These are phyloP conservation scores for Talaromyces piceae DNA, from an alignment of 2,329 filamentous ascomycete species.

Conservation along the genomic window DNA sequence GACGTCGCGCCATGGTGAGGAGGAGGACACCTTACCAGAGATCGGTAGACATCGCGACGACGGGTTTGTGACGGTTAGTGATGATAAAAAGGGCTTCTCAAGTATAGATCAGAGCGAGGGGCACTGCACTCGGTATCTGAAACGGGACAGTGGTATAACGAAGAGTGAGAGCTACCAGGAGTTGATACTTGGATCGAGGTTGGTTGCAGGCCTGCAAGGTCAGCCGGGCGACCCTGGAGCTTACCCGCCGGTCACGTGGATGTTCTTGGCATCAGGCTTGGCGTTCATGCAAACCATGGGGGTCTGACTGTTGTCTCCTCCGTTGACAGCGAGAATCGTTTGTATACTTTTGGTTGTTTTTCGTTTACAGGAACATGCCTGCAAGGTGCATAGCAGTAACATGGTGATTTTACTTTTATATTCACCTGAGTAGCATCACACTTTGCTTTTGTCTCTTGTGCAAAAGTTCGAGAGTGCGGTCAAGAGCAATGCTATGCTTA, in stretches of 20 bases:
- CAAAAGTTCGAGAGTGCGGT: too few relatives aligned
- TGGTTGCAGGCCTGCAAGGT: conserved; percentile 34
- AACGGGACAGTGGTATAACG: conserved; percentile 2
- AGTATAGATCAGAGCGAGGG: background rate
- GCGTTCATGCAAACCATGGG: background rate
- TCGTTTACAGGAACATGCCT: too few relatives aligned
- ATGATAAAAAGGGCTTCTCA: background rate
- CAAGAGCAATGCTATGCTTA: too few relatives aligned
- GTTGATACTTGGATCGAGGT: background rate
- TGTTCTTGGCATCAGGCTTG: conserved; percentile 13
- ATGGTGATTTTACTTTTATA: too few relatives aligned
- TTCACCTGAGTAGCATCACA: too few relatives aligned
- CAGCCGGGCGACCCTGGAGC: conserved; percentile 8
- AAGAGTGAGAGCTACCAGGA: conserved; percentile 35
- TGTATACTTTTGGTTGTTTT: too few relatives aligned
- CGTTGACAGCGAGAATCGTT: too few relatives aligned
- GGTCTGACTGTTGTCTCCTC: too few relatives aligned
- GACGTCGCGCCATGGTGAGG: background rate
- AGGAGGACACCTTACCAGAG: conserved; percentile 62
- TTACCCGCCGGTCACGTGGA: conserved; percentile 22
- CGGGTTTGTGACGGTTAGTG: background rate
- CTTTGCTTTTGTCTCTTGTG: too few relatives aligned
- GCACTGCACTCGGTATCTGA: conserved; percentile 10
- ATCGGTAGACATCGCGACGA: conserved; percentile 64
- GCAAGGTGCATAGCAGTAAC: too few relatives aligned